A percentile compares a stretch with the other conserved stretches of the same genome.
Conservation (phyloP, 768 basidiomycete species). For the Crassisporium funariophilum region DNA sequence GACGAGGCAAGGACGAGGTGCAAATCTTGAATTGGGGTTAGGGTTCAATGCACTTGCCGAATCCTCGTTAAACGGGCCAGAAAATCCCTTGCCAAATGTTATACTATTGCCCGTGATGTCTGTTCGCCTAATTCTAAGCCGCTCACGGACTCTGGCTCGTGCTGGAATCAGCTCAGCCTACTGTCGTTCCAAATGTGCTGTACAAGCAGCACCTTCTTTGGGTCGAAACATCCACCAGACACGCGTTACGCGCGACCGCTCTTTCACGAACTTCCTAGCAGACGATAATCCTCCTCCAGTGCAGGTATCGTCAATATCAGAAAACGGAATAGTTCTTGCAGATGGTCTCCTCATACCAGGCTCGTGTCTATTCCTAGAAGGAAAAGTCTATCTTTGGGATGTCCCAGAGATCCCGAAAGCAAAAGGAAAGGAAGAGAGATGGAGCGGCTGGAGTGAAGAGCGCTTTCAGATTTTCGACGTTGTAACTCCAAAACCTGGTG, state of each 20-base stretch:
- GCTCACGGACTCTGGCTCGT: neutral
- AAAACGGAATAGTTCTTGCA: constrained; percentile 65
- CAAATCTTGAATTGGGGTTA: no score
- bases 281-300: constrained; percentile 69
- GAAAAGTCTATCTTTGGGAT: constrained; percentile 90
- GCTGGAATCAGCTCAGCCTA: neutral
- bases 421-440: constrained; percentile 34
- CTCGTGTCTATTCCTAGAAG: constrained; percentile 83
- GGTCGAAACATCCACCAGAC: constrained; percentile 22
- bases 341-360: constrained; percentile 80
- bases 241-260: constrained; percentile 25
- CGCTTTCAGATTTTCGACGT: constrained; percentile 82
- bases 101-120: no score
- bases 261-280: constrained; percentile 75
- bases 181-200: neutral
- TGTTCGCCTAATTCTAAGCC: no score
- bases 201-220: no score
- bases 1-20: no score
- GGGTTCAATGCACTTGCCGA: no score
- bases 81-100: no score
- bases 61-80: no score
- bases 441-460: constrained; percentile 72
- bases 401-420: constrained; percentile 45
- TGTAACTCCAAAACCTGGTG: constrained; percentile 86
- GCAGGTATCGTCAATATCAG: constrained; percentile 67